A percentile compares a stretch with the other conserved stretches of the same genome.
Conservation (phyloP, 2,329 filamentous ascomycete genomes). For the Microcyclospora pomicola region DNA sequence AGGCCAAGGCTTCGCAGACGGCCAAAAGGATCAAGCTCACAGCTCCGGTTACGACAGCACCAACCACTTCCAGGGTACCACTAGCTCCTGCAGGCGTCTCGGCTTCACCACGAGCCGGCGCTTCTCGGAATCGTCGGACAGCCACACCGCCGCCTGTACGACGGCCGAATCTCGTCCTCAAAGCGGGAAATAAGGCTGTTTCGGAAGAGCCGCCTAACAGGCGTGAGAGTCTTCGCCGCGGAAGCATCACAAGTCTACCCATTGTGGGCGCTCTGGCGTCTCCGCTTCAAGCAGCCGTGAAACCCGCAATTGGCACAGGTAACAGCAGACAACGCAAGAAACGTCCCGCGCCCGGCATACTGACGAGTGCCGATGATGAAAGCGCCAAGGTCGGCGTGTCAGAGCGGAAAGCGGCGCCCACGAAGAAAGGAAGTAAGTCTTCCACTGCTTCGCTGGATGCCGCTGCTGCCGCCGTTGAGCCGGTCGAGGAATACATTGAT, state of each 20-base stretch:
- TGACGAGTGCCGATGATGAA: constrained; percentile 44
- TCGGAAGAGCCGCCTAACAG: constrained; percentile 34
- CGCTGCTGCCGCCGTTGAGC: constrained; percentile 3
- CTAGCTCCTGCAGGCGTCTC: constrained; percentile 30
- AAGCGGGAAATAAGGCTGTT: constrained; percentile 30
- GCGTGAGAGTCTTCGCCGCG: constrained; percentile 29
- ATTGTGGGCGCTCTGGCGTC: constrained; percentile 11
- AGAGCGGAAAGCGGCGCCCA: constrained; percentile 55
- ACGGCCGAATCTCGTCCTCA: constrained; percentile 26
- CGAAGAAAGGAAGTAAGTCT: constrained; percentile 41
- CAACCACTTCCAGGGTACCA: constrained; percentile 23
- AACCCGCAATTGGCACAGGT: background rate
- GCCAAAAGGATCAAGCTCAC: constrained; percentile 24
- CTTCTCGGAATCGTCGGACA: constrained; percentile 12
- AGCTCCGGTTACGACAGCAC: constrained; percentile 4
- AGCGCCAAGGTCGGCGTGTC: constrained; percentile 55
- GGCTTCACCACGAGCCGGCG: constrained; percentile 15
- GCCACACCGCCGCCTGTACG: constrained; percentile 15
- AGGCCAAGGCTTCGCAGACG: constrained; percentile 13
- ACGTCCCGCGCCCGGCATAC: constrained; percentile 57
- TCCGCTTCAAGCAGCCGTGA: constrained; percentile 7
- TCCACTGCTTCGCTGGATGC: constrained; percentile 2
- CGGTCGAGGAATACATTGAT: constrained; percentile 41
- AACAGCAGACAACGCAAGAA: constrained; percentile 41
- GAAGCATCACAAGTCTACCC: constrained; percentile 33